Evolutionary conservation across 1,284 basidiomycete genomes (phyloP).

Genomic region (Puccinia brachypodii): DNA sequence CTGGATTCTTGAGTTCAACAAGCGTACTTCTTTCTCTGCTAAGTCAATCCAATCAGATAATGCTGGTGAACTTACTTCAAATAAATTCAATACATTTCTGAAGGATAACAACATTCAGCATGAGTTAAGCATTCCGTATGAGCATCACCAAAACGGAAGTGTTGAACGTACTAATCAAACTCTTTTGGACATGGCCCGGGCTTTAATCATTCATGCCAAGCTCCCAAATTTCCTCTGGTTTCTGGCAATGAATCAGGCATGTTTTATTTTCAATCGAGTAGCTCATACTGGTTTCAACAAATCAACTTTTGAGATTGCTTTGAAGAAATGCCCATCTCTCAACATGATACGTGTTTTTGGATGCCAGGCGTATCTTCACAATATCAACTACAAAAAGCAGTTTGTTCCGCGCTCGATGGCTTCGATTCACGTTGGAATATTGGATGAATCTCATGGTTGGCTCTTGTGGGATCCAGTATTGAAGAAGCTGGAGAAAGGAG

Average conservation of each 20-base stretch:
- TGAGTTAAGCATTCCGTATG: background rate
- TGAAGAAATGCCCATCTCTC: too few species aligned
- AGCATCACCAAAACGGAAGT: background rate
- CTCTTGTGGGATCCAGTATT: too few species aligned
- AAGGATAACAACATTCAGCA: background rate
- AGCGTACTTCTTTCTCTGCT: background rate
- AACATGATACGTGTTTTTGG: too few species aligned
- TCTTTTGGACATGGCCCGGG: background rate
- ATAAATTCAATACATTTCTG: background rate
- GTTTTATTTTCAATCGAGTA: background rate
- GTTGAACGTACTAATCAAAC: background rate
- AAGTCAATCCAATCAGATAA: background rate
- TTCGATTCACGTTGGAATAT: too few species aligned
- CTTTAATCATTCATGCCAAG: background rate
- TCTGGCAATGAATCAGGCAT: background rate
- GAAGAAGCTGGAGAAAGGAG: too few species aligned
- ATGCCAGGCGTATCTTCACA: too few species aligned
- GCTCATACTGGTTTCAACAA: background rate
- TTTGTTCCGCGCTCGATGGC: too few species aligned
- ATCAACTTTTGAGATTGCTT: background rate
- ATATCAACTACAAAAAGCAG: too few species aligned
- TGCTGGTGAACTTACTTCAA: background rate
- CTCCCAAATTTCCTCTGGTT: background rate
- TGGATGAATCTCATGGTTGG: too few species aligned
- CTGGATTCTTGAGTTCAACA: background rate